These are phyloP conservation scores for Aspergillus leporis DNA, from an alignment of 495 filamentous ascomycete genomes.

Conservation along the genomic window DNA sequence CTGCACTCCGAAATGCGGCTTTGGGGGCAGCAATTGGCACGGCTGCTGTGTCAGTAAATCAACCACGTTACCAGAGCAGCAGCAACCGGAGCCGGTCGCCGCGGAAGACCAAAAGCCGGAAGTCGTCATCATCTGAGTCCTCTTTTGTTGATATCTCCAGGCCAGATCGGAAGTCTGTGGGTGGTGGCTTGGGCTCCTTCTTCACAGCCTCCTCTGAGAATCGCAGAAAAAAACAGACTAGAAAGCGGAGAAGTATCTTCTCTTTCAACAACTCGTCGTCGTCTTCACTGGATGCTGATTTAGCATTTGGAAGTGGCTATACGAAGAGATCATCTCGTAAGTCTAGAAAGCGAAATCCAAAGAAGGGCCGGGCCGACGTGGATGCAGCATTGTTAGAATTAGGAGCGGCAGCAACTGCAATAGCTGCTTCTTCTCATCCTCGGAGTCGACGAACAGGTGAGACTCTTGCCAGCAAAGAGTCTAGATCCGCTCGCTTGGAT, in stretches of 20 bases:
- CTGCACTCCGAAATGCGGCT: slow-evolving; percentile 42
- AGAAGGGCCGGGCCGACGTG: slow-evolving; percentile 47
- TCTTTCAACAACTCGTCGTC: slow-evolving; percentile 60
- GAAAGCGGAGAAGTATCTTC: slow-evolving; percentile 56
- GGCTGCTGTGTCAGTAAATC: slow-evolving; percentile 35
- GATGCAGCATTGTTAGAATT: slow-evolving; percentile 57
- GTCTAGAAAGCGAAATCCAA: slow-evolving; percentile 30
- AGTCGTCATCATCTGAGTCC: slow-evolving; percentile 38
- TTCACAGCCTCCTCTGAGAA: slow-evolving; percentile 53
- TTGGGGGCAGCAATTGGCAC: slow-evolving; percentile 50
- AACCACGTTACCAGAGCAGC: slow-evolving; percentile 26
- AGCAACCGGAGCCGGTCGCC: slow-evolving; percentile 37
- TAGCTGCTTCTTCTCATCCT: slow-evolving; percentile 44
- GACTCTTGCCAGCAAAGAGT: slow-evolving; percentile 44
- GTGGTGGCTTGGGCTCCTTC: slow-evolving; percentile 41
- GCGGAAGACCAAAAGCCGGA: slow-evolving; percentile 29
- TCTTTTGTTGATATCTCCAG: slow-evolving; percentile 37
- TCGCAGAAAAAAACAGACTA: slow-evolving; percentile 41
- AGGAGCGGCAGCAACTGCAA: slow-evolving; percentile 56
- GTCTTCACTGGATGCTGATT: slow-evolving; percentile 56
- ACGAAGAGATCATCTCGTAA: slow-evolving; percentile 33
- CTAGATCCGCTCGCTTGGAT: slow-evolving; percentile 28
- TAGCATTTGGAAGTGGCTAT: slow-evolving; percentile 49
- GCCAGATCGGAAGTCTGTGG: slow-evolving; percentile 28
- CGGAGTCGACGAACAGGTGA: slow-evolving; percentile 37